A percentile compares a stretch with the other conserved stretches of the same genome.
Evolutionary conservation across 2,329 filamentous ascomycete genomes (phyloP).

Genomic region (Hymenoscyphus infarciens): DNA sequence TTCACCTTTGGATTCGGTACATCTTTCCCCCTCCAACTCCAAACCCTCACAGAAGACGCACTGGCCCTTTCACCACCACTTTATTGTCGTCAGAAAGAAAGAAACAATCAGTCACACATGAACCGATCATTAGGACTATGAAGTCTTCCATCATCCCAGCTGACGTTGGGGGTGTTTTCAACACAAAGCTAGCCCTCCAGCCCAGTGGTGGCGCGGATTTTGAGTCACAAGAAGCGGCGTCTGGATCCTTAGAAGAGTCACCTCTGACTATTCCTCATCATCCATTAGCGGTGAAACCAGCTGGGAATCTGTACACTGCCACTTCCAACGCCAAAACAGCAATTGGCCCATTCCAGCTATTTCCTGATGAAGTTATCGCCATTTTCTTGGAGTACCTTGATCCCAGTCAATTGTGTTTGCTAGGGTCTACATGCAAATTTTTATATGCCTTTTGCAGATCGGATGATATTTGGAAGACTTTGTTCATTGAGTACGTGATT

Average conservation of each 20-base stretch:
- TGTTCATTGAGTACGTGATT: slow-evolving; percentile 78
- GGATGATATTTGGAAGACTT: slow-evolving; percentile 84
- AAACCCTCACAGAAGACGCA: not conserved
- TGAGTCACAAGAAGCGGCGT: slow-evolving; percentile 21
- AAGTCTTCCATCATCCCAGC: slow-evolving; percentile 16
- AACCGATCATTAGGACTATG: not conserved
- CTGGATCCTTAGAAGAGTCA: slow-evolving; percentile 33
- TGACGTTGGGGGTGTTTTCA: slow-evolving; percentile 15
- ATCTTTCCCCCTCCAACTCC: not conserved
- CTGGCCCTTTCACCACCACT: not conserved
- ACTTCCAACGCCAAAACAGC: slow-evolving; percentile 62
- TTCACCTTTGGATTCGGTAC: not conserved
- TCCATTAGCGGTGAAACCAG: slow-evolving; percentile 79
- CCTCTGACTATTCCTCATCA: slow-evolving; percentile 65
- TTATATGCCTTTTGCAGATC: slow-evolving; percentile 79
- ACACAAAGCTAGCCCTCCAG: slow-evolving; percentile 15
- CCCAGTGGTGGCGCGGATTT: slow-evolving; percentile 19
- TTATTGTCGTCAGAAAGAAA: not conserved
- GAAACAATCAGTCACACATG: not conserved
- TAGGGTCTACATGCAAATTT: slow-evolving; percentile 79
- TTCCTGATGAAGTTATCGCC: slow-evolving; percentile 80
- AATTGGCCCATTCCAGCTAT: slow-evolving; percentile 60
- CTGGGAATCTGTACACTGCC: slow-evolving; percentile 75
- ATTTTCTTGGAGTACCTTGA: slow-evolving; percentile 74
- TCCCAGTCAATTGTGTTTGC: slow-evolving; percentile 52